Base-by-base conservation (phyloP, 768 basidiomycete species). In the Tricholoma sp. region DNA sequence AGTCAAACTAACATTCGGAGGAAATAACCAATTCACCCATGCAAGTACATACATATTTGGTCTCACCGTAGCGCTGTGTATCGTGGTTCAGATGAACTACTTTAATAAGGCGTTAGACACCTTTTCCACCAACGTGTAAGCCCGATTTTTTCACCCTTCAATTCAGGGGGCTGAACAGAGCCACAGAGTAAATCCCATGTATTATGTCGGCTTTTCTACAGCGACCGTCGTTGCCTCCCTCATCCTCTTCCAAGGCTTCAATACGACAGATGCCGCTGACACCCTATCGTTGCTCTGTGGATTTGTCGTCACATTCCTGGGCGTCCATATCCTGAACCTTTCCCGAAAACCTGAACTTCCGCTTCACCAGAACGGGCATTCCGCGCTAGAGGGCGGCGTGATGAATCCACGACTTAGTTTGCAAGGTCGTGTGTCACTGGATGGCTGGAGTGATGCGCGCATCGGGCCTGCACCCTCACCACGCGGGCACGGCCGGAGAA, bases 91-190 rank as follows among this genome's bases (percentile, higher is more conserved):
- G 72, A 92, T 95, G 90, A 90, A 91, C 71, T 95, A 94, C 75
- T 95, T 97, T 79, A 99, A 98, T 80, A 98, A 98, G 69, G 96
- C 95, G 0, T 80, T 98, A 52, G 95, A 98, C 68, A 93, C 85
- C 0, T 98, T 98, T 71, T 94, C 94, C 2, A 97, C 95, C 44
- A 98, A 98, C 67, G 91, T 98, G 94, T 96, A 81, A 61, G 92
- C 80, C 12, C 6, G 28, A 9, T 50, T 51, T 17, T 37, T 32
- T 37, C 39, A 34, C 3, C 7, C 42, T 32, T 45, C 31, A 9
- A 58, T 37, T 20, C 15, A 31, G 37, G 29, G n/a, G 55, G 20
- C 50, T 58, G 2, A 55, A 39, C 4, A 15, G 48, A 34, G 31
- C 20, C 44, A 20, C 61, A 96, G 94, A 50, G 95, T 98, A 52